Conservation (phyloP, 805 yeast genomes). For the Pichia thaimueangensis region DNA sequence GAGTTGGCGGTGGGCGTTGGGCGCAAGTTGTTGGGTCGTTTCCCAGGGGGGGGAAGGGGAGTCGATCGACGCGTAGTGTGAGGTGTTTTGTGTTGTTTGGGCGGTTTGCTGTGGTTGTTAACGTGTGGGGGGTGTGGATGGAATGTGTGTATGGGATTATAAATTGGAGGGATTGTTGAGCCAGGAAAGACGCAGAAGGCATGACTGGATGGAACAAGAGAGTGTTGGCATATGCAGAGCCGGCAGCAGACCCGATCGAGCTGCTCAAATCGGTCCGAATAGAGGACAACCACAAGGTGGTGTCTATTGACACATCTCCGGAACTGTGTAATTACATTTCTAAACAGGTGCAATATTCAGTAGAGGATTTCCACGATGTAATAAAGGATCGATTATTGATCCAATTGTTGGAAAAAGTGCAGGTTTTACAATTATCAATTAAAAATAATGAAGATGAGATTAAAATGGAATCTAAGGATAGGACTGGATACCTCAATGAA, state of each 20-base stretch:
- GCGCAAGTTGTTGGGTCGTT: background rate
- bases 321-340: background rate
- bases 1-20: background rate
- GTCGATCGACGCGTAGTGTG: constrained; percentile 4
- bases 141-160: too few relatives aligned
- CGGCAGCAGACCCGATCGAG: background rate
- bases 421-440: constrained; percentile 2
- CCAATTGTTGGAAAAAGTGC: background rate
- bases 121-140: too few relatives aligned
- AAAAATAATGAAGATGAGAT: background rate
- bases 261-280: background rate
- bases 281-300: background rate
- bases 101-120: too few relatives aligned
- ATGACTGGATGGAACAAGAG: constrained; percentile 1
- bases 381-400: background rate
- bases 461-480: background rate
- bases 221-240: background rate
- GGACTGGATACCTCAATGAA: constrained; percentile 1
- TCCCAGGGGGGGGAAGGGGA: background rate
- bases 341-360: background rate
- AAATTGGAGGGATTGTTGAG: too few relatives aligned
- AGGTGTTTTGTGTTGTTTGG: too few relatives aligned
- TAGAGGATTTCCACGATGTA: background rate
- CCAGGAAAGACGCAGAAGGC: too few relatives aligned
- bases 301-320: background rate